Evolutionary conservation across 1,284 basidiomycete species (phyloP).

Genomic region (Prillingera fragicola): DNA sequence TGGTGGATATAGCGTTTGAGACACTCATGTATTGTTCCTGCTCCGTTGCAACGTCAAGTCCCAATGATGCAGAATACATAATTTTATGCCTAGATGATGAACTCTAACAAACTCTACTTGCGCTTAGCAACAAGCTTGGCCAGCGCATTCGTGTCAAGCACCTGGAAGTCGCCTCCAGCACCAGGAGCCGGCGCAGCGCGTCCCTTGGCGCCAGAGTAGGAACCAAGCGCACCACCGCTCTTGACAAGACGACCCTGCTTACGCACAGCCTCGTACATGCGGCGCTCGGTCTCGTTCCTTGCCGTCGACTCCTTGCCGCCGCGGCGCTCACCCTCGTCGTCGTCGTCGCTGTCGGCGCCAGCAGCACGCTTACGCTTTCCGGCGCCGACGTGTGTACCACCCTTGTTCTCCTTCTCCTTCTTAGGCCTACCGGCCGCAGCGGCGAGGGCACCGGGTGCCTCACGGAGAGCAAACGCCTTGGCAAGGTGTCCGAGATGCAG

Average conservation of each 20-base stretch:
- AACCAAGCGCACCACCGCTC: constrained; percentile 71
- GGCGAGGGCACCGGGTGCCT: constrained; percentile 70
- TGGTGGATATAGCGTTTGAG: no score
- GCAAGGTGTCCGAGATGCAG: constrained; percentile 94
- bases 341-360: constrained; percentile 48
- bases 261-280: constrained; percentile 84
- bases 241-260: constrained; percentile 75
- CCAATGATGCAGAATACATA: no score
- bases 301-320: constrained; percentile 43
- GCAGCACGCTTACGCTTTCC: constrained; percentile 50
- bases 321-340: constrained; percentile 40
- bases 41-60: no score
- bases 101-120: no score
- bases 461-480: constrained; percentile 91
- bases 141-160: constrained; percentile 62
- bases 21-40: no score
- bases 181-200: no score
- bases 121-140: constrained; percentile 56
- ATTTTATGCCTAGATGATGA: no score
- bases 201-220: constrained; percentile 70
- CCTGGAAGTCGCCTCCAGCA: constrained; percentile 69
- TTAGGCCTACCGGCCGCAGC: constrained; percentile 23
- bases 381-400: constrained; percentile 12
- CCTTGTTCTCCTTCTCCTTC: constrained; percentile 7
- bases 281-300: constrained; percentile 61